Percentiles rank a stretch among this genome's conserved stretches.
Evolutionary conservation across 768 basidiomycete genomes (phyloP).

Genomic region (Peribolospora baueri): DNA sequence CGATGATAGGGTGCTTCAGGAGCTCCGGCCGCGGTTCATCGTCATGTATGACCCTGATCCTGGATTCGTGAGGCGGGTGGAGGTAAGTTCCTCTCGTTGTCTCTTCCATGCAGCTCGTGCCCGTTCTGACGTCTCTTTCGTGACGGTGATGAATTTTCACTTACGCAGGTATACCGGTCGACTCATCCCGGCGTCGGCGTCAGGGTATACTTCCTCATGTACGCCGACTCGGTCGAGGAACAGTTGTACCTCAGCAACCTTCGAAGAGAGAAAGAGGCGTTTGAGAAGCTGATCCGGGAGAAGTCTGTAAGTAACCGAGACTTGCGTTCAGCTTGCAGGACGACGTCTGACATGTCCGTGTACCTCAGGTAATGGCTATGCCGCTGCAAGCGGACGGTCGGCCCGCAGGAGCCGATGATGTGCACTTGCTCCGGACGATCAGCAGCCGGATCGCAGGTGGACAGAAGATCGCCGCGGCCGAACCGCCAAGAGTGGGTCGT

Average conservation of each 20-base stretch:
- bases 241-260: slow-evolving; percentile 79
- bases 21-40: slow-evolving; percentile 72
- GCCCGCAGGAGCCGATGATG: slow-evolving; percentile 24
- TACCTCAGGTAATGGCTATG: slow-evolving; percentile 55
- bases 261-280: slow-evolving; percentile 75
- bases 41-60: slow-evolving; percentile 89
- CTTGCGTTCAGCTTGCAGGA: background rate
- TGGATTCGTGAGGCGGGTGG: slow-evolving; percentile 73
- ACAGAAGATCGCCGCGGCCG: slow-evolving; percentile 36
- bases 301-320: slow-evolving; percentile 38
- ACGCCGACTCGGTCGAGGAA: slow-evolving; percentile 76
- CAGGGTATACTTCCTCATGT: slow-evolving; percentile 87
- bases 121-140: background rate
- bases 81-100: slow-evolving; percentile 29
- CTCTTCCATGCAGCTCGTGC: background rate
- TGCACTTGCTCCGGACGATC: slow-evolving; percentile 44
- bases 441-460: slow-evolving; percentile 72
- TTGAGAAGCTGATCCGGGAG: slow-evolving; percentile 77
- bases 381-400: slow-evolving; percentile 32
- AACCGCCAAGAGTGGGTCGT: slow-evolving; percentile 27
- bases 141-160: background rate
- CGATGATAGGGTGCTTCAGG: slow-evolving; percentile 66
- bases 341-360: background rate
- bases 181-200: slow-evolving; percentile 59
- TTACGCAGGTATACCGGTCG: slow-evolving; percentile 51